Conservation (phyloP, 805 yeast genomes). For the Millerago galiae region DNA sequence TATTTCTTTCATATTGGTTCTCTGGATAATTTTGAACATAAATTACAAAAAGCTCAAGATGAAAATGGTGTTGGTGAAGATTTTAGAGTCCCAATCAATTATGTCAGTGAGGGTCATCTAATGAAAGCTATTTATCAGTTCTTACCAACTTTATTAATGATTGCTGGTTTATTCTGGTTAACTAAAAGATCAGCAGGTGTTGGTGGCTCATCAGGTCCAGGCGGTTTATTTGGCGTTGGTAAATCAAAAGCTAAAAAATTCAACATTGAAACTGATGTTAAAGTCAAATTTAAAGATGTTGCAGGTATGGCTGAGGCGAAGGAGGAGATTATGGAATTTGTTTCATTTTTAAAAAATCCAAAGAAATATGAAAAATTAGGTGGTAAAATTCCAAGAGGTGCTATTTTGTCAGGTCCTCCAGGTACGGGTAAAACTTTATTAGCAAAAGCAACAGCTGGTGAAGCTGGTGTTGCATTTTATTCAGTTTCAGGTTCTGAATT, state of each 20-base stretch:
- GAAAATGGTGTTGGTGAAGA: slow-evolving; percentile 53
- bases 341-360: slow-evolving; percentile 86
- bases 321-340: slow-evolving; percentile 97
- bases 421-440: slow-evolving; percentile 98
- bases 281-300: slow-evolving; percentile 85
- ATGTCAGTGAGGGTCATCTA: slow-evolving; percentile 64
- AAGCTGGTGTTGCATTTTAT: slow-evolving; percentile 95
- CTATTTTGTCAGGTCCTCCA: slow-evolving; percentile 95
- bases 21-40: slow-evolving; percentile 79
- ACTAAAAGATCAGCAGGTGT: slow-evolving; percentile 51
- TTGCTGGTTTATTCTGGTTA: slow-evolving; percentile 84
- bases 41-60: slow-evolving; percentile 68
- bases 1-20: slow-evolving; percentile 79
- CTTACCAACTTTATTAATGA: slow-evolving; percentile 81
- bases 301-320: slow-evolving; percentile 98
- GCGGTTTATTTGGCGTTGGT: slow-evolving; percentile 85
- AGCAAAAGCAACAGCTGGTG: slow-evolving; percentile 99
- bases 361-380: slow-evolving; percentile 86
- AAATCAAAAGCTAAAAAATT: slow-evolving; percentile 87
- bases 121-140: slow-evolving; percentile 62
- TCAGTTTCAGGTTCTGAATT: slow-evolving; percentile 97
- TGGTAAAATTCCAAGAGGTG: slow-evolving; percentile 97
- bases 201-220: slow-evolving; percentile 40
- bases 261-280: slow-evolving; percentile 87
- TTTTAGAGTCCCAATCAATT: slow-evolving; percentile 76